Percentiles rank a stretch among this genome's conserved stretches.
phyloP scores from a whole-genome alignment of 164 flowering plant species.

The Magnolia changhungtana region DNA sequence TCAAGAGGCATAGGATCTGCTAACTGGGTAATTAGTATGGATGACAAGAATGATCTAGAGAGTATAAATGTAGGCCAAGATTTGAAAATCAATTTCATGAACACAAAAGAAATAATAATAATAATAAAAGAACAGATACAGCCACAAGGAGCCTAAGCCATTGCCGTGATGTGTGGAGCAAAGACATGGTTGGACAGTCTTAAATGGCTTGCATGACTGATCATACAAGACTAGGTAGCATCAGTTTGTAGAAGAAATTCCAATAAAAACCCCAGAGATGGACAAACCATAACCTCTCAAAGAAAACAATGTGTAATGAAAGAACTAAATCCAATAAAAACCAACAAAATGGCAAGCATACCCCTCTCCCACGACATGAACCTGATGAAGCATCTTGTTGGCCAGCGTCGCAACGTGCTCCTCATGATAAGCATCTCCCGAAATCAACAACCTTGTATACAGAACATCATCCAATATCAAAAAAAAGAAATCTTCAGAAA shows the following conservation, averaged over 20 bases:
- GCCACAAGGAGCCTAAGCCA: not conserved
- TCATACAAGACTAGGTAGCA: not conserved
- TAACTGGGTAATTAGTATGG: not conserved
- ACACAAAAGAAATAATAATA: too few species aligned
- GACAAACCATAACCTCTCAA: not conserved
- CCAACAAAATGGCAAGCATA: constrained; percentile 25
- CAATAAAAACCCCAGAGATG: not conserved
- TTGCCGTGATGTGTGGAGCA: not conserved
- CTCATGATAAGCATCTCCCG: constrained; percentile 62
- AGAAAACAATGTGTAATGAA: not conserved
- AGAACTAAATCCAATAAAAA: not conserved
- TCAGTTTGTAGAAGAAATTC: not conserved
- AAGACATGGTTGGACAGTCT: not conserved
- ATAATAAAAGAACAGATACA: not conserved
- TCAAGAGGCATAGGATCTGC: not conserved
- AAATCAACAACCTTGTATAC: constrained; percentile 52
- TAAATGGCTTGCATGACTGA: not conserved
- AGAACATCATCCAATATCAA: constrained; percentile 8
- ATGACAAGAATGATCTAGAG: too few species aligned
- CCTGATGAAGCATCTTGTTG: constrained; percentile 54
- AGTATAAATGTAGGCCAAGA: too few species aligned
- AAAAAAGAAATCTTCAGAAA: not conserved
- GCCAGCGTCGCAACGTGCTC: constrained; percentile 38
- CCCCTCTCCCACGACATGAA: constrained; percentile 80
- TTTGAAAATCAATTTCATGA: not conserved